Evolutionary conservation across 1,284 basidiomycete species (phyloP).

Genomic region (Flammula alnicola): DNA sequence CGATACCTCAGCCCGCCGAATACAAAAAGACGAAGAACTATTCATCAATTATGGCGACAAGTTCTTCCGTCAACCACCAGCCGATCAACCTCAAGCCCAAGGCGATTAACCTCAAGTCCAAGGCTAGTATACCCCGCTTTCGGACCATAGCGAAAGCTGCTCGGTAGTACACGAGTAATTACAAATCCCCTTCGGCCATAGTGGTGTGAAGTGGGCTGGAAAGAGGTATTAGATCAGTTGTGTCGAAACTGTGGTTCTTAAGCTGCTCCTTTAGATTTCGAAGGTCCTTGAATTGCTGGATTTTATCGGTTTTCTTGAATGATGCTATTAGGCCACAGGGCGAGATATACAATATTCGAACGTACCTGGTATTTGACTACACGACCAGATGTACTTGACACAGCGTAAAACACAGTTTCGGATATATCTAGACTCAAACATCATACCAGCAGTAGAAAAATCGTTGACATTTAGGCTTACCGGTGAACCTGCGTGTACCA

Average conservation of each 20-base stretch:
- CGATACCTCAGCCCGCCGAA: constrained; percentile 33
- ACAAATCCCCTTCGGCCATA: no score
- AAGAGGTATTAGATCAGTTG: no score
- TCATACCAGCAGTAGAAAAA: not conserved
- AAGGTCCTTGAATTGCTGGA: constrained; percentile 30
- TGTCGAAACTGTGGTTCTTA: constrained; percentile 5
- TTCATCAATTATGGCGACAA: constrained; percentile 53
- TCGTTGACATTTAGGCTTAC: not conserved
- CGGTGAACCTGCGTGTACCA: constrained; percentile 33
- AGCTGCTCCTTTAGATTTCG: constrained; percentile 11
- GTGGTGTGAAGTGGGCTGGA: no score
- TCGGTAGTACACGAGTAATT: no score
- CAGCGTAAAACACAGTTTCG: constrained; percentile 69
- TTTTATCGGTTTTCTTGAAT: constrained; percentile 33
- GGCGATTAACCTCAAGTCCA: no score
- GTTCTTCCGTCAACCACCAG: not conserved
- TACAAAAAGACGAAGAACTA: constrained; percentile 49
- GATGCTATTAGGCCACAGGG: not conserved
- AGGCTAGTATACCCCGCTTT: no score
- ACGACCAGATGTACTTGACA: constrained; percentile 70
- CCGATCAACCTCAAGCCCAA: no score
- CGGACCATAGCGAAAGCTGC: no score
- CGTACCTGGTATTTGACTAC: constrained; percentile 66
- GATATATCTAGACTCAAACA: constrained; percentile 6
- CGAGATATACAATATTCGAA: not conserved